Evolutionary conservation across 1,284 basidiomycete species (phyloP).

Genomic region (Cutaneotrichosporon sp.): DNA sequence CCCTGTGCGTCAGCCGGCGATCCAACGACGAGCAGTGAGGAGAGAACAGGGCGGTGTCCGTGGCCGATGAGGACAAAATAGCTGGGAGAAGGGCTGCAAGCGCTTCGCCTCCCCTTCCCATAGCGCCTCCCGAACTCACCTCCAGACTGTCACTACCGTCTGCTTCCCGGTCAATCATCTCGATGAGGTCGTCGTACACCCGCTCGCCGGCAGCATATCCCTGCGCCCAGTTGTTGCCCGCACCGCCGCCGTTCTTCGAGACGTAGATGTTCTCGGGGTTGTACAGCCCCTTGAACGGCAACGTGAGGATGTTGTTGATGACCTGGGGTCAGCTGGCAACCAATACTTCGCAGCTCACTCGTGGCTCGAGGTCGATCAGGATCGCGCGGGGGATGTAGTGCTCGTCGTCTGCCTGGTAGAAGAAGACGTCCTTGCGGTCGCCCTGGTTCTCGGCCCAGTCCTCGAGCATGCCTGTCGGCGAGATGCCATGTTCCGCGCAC

Average conservation of each 20-base stretch:
- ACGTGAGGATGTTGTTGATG: conserved; percentile 89
- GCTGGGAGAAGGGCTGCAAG: too few relatives aligned
- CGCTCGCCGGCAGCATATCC: conserved; percentile 87
- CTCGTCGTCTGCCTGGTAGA: conserved; percentile 99
- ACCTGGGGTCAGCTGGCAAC: conserved; percentile 62
- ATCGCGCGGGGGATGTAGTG: conserved; percentile 98
- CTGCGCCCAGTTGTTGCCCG: conserved; percentile 98
- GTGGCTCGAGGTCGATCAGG: conserved; percentile 94
- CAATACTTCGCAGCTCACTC: conserved; percentile 63
- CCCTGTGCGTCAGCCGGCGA: conserved; percentile 62
- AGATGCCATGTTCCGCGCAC: conserved; percentile 95
- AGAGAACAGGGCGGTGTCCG: too few relatives aligned
- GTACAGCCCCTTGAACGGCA: conserved; percentile 90
- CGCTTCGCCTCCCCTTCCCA: too few relatives aligned
- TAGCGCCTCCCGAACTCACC: too few relatives aligned
- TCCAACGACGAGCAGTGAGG: too few relatives aligned
- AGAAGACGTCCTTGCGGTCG: conserved; percentile 98
- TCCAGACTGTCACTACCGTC: conserved; percentile 99
- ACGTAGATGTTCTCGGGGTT: conserved; percentile 99
- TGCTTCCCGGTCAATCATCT: conserved; percentile 98
- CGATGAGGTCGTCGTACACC: conserved; percentile 96
- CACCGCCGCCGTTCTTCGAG: conserved; percentile 93
- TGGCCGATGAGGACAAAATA: too few relatives aligned
- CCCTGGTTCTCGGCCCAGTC: conserved; percentile 87
- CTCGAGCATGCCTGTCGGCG: conserved; percentile 86